Evolutionary conservation across 2,329 filamentous ascomycete genomes (phyloP).

Genomic region (Cladosporium sp.): DNA sequence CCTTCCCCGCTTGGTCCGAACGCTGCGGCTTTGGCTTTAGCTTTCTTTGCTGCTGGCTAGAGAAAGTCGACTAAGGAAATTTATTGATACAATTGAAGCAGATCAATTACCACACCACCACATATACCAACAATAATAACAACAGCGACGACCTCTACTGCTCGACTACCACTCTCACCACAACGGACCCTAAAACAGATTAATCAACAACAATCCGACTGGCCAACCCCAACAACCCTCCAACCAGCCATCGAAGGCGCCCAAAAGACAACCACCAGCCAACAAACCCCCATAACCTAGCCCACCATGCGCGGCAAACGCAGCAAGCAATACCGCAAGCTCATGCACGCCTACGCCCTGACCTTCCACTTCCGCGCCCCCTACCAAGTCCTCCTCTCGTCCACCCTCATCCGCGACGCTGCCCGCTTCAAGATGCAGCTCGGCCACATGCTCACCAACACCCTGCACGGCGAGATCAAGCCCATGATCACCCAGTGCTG

Average conservation of each 20-base stretch:
- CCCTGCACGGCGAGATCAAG: constrained; percentile 84
- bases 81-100: background rate
- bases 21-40: background rate
- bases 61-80: background rate
- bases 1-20: constrained; percentile 2
- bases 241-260: background rate
- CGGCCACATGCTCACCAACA: constrained; percentile 71
- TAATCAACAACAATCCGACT: background rate
- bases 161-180: background rate
- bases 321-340: constrained; percentile 77
- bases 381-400: constrained; percentile 89
- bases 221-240: background rate
- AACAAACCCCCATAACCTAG: constrained; percentile 20
- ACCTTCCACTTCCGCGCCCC: constrained; percentile 89
- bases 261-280: background rate
- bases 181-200: background rate
- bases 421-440: constrained; percentile 87
- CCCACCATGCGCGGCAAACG: constrained; percentile 67
- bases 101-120: background rate
- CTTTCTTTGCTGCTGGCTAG: background rate
- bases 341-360: constrained; percentile 88
- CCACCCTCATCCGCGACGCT: constrained; percentile 79
- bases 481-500: constrained; percentile 82
- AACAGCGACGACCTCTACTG: background rate
- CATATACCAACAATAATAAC: background rate